Conservation (phyloP, 1,284 basidiomycete species). For the Vanrija sp. region DNA sequence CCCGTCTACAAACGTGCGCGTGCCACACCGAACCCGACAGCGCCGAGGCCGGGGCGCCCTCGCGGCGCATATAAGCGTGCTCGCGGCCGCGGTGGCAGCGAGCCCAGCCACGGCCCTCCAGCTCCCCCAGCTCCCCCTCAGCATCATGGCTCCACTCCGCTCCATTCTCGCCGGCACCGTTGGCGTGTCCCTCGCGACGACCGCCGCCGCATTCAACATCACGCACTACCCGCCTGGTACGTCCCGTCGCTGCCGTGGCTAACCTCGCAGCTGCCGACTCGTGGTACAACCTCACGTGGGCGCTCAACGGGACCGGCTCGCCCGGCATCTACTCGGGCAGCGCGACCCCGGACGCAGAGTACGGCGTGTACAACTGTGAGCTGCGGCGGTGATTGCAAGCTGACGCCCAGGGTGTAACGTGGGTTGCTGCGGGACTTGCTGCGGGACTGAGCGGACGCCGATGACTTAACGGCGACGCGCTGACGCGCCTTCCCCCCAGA, state of each 20-base stretch:
- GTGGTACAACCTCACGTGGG: constrained; percentile 18
- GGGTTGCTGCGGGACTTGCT: background rate
- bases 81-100: no score
- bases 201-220: background rate
- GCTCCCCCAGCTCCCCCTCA: no score
- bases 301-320: constrained; percentile 24
- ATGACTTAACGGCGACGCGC: background rate
- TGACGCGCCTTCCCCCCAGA: constrained; percentile 13
- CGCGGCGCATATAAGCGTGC: no score
- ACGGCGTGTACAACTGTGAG: constrained; percentile 39
- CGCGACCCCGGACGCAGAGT: constrained; percentile 20
- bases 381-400: background rate
- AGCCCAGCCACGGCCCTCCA: no score
- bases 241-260: background rate
- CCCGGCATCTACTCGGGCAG: constrained; percentile 34
- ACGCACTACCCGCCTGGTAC: constrained; percentile 9
- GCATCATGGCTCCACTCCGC: no score
- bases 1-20: no score
- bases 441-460: background rate
- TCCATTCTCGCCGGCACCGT: no score
- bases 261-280: constrained; percentile 8
- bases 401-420: constrained; percentile 15
- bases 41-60: no score
- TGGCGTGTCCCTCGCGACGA: no score
- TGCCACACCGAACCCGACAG: no score